phyloP scores from a whole-genome alignment of 768 basidiomycete species.

The Trametes punicea region DNA sequence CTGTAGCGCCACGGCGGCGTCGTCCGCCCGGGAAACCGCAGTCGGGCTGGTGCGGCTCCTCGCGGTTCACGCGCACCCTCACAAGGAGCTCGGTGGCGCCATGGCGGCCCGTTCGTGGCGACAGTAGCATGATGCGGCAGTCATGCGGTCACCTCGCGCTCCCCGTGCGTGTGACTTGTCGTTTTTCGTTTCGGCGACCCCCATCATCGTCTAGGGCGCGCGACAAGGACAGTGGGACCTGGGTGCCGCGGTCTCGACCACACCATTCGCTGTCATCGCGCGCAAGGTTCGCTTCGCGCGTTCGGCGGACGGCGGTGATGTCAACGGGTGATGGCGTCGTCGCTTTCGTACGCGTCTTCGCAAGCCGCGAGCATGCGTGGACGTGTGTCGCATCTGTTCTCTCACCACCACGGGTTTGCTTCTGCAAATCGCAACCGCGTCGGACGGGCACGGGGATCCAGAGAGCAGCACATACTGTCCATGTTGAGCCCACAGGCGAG shows the following conservation, averaged over 20 bases:
- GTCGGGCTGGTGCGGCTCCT: not conserved
- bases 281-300: not conserved
- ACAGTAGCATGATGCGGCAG: not conserved
- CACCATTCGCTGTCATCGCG: not conserved
- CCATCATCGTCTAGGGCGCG: not conserved
- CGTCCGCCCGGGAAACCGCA: not conserved
- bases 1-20: not conserved
- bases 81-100: constrained; percentile 3
- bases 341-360: not conserved
- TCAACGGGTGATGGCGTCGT: not conserved
- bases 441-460: no score
- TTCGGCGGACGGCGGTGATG: not conserved
- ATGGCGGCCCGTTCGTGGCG: not conserved
- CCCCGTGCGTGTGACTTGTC: not conserved
- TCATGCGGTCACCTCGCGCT: not conserved
- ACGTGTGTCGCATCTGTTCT: not conserved
- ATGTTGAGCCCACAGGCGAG: no score
- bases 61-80: not conserved
- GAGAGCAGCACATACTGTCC: no score
- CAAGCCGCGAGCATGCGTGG: not conserved
- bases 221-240: no score
- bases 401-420: not conserved
- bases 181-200: not conserved
- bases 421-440: no score
- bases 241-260: no score